Conservation (phyloP, 2,329 filamentous ascomycete species). For the Fusarium mundagurra region DNA sequence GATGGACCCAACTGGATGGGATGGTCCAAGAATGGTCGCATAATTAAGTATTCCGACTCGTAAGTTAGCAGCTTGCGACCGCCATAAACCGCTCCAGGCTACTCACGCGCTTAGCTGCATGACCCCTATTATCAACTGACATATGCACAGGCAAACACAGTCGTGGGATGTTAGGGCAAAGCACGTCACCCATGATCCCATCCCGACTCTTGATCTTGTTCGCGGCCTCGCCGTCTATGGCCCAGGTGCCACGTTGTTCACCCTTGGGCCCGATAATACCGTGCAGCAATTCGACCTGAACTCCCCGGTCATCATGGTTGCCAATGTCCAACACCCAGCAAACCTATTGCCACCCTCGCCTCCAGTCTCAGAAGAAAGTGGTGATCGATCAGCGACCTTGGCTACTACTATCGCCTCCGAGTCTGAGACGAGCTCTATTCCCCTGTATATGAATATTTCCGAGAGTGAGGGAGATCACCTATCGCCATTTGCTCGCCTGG, state of each 20-base stretch:
- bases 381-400: constrained; percentile 59
- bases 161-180: constrained; percentile 98
- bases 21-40: constrained; percentile 99
- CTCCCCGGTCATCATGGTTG: constrained; percentile 80
- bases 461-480: constrained; percentile 81
- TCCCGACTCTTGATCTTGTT: constrained; percentile 85
- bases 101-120: constrained; percentile 58
- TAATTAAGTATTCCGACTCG: constrained; percentile 92
- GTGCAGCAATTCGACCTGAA: constrained; percentile 97
- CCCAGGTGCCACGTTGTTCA: constrained; percentile 91
- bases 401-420: constrained; percentile 61
- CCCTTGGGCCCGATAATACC: constrained; percentile 86
- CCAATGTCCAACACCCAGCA: constrained; percentile 86
- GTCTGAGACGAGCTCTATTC: constrained; percentile 65
- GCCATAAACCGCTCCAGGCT: constrained; percentile 41
- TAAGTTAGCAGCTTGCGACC: constrained; percentile 60
- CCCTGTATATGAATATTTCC: constrained; percentile 67
- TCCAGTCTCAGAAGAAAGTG: constrained; percentile 80
- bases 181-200: constrained; percentile 87
- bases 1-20: constrained; percentile 92
- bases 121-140: constrained; percentile 46
- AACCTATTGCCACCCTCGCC: constrained; percentile 82
- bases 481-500: constrained; percentile 79
- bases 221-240: constrained; percentile 88
- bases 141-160: constrained; percentile 76